Percentiles rank a stretch among this genome's conserved stretches.
These are phyloP conservation scores for Cucumis melo DNA, from an alignment of 306 rosid species.

Conservation along the genomic window DNA sequence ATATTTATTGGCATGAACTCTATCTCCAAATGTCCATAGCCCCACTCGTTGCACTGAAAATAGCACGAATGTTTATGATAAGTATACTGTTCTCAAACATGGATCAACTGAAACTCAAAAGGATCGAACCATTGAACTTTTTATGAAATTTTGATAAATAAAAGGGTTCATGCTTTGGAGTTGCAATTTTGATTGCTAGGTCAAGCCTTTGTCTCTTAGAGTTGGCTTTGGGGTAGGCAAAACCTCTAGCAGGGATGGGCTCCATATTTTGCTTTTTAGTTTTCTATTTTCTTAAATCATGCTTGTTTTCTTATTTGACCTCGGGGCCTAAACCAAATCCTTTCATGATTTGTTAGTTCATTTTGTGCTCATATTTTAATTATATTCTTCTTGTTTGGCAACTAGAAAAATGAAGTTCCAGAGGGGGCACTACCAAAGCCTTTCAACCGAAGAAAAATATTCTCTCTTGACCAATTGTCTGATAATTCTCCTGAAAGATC, in stretches of 20 bases:
- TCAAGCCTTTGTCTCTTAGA: neutral
- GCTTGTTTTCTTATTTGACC: too few species aligned
- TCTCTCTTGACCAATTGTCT: slow-evolving; percentile 13
- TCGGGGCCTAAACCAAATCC: too few species aligned
- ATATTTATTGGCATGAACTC: too few species aligned
- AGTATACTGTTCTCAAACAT: neutral
- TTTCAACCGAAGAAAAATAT: slow-evolving; percentile 26
- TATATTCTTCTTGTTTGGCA: slow-evolving; percentile 1
- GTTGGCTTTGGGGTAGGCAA: neutral
- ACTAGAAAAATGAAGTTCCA: slow-evolving; percentile 44
- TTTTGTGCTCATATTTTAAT: neutral
- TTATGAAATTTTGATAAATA: too few species aligned
- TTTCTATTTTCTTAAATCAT: too few species aligned
- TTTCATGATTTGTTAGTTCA: too few species aligned
- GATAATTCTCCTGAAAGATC: slow-evolving; percentile 13
- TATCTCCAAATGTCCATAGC: too few species aligned
- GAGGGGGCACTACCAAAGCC: slow-evolving; percentile 49
- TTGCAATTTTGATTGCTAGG: neutral
- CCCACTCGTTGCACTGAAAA: too few species aligned
- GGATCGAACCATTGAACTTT: neutral
- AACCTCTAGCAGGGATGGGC: neutral
- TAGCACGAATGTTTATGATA: too few species aligned
- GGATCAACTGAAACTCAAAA: neutral
- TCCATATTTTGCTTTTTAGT: neutral
- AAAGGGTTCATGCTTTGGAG: neutral